Conservation (phyloP, 1,284 basidiomycete genomes). For the Fomitopsis schrenkii region DNA sequence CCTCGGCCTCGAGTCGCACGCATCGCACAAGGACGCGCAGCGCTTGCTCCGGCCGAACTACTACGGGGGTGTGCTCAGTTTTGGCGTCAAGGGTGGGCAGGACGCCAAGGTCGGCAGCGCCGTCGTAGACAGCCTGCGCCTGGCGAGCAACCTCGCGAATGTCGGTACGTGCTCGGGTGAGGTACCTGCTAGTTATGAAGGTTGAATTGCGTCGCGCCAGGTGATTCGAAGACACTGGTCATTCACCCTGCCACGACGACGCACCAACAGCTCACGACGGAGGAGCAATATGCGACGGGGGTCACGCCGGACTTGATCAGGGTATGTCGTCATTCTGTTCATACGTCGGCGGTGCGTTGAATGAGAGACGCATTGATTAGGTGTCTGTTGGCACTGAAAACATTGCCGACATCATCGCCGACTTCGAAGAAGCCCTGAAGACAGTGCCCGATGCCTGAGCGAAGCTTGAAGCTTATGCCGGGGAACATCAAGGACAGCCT, state of each 20-base stretch:
- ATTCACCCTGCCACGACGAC: slow-evolving; percentile 86
- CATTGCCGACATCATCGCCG: slow-evolving; percentile 82
- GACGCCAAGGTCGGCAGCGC: slow-evolving; percentile 52
- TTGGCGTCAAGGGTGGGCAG: slow-evolving; percentile 68
- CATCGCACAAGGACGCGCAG: slow-evolving; percentile 59
- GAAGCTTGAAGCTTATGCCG: no score
- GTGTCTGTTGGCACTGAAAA: slow-evolving; percentile 81
- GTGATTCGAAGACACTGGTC: slow-evolving; percentile 56
- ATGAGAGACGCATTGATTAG: slow-evolving; percentile 23
- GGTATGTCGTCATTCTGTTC: slow-evolving; percentile 35
- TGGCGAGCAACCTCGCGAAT: slow-evolving; percentile 79
- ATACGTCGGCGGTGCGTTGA: no score
- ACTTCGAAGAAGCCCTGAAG: slow-evolving; percentile 66
- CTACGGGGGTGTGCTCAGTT: slow-evolving; percentile 79
- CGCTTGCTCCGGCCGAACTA: slow-evolving; percentile 50
- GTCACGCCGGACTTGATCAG: slow-evolving; percentile 82
- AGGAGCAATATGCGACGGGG: slow-evolving; percentile 68
- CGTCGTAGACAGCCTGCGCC: slow-evolving; percentile 72
- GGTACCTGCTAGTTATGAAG: slow-evolving; percentile 63
- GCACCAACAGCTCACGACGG: slow-evolving; percentile 71
- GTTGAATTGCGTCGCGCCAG: slow-evolving; percentile 73
- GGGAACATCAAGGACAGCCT: no score
- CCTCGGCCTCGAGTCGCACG: slow-evolving; percentile 67
- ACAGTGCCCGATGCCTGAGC: slow-evolving; percentile 14
- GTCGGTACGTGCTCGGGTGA: slow-evolving; percentile 63